Evolutionary conservation across 257 asterid species (phyloP), one percentile per base, ranked within the genome.

Genomic region (Solanum peruvianum): DNA sequence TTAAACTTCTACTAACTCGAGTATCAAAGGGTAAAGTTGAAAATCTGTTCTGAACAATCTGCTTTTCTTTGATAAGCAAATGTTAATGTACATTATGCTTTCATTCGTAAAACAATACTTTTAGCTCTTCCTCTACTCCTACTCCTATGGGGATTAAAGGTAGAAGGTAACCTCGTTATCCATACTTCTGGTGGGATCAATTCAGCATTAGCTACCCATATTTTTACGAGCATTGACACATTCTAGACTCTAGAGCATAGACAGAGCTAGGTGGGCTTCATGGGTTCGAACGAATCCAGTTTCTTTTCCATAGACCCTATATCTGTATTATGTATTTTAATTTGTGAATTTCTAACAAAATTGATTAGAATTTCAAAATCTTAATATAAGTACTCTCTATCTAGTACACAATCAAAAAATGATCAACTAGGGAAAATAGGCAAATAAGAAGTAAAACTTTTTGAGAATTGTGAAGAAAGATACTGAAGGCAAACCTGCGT

Each of bases 401-500:
- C 39, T 5, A 37, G 39, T 37, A 37, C 39, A 37, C 39, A 37
- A 37, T 37, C 0, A 37, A 37, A 37, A 29, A 69, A 29, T 6
- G 41, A 13, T 29, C 33, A 13, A 31, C 41, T 7, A 29, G 4
- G 10, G 71, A 52, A 5, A 52, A 58, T 11, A 5, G 23, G 27
- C 27, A 58, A 58, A 21, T 7, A 13, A 35, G 9, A 20, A 18
- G 80, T 12, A 72, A 72, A 37, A 11, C 11, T 35, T 35, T 20
- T 35, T 52, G 62, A 9, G 1, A 52, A 52, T 52, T 52, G 18
- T 52, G 39, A 44, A 77, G 20, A 73, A 39, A 20, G 47, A 73
- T 52, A 52, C 10, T 52, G 10, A 4, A 35, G 11, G 56, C 45
- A 73, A 33, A 95, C 99, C 99, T 92, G 93, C 99, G 95, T 86